Base-by-base conservation (phyloP, 805 yeast species). In the Wickerhamomyces kurtzmanii region DNA sequence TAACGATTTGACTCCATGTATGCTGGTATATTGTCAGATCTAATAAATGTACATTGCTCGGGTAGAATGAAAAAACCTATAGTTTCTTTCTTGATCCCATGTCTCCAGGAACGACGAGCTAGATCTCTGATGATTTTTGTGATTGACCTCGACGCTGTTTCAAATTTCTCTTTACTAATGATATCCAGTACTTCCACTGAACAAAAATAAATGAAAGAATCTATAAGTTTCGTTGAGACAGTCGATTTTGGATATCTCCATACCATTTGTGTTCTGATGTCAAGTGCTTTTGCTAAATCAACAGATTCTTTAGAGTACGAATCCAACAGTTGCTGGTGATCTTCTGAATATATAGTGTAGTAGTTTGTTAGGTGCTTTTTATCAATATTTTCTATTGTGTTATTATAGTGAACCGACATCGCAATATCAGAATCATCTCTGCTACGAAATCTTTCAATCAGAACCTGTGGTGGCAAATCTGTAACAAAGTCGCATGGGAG, bases 401-500 rank as follows among this genome's bases (percentile, higher is more conserved):
- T 87, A 35, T 68, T 62, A 59, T 86, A 87, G 49, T 73, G 74
- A n/a, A 84, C 72, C 20, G 81, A 65, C 56, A 85, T 63, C 6
- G 93, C 91, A 25, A 81, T 53, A 37, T 82, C 84, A 17, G 62
- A 56, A 22, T 70, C 78, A 14, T 69, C 71, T 43, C 76, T 74
- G 39, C 76, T 76, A 44, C 96, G 65, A 51, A 77, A 87, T 28
- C 79, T 81, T 46, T 89, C 94, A 24, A 86, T 73, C 18, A 91
- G 64, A 12, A 79, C 78, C 44, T 83, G 89, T 8, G 97, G 95
- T 4, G 95, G 94, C 21, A 89, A 61, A 48, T 87, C 89, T 3
- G 97, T 86, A 30, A 93, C 64, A 49, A 91, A 83, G 52, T 93
- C 98, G 57, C 96, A 89, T 6, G 97, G 96, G 31, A 91, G 56